These are phyloP conservation scores for Bifiguratus adelaidae DNA, from an alignment of 192 early-diverging fungal genomes.

Conservation along the genomic window DNA sequence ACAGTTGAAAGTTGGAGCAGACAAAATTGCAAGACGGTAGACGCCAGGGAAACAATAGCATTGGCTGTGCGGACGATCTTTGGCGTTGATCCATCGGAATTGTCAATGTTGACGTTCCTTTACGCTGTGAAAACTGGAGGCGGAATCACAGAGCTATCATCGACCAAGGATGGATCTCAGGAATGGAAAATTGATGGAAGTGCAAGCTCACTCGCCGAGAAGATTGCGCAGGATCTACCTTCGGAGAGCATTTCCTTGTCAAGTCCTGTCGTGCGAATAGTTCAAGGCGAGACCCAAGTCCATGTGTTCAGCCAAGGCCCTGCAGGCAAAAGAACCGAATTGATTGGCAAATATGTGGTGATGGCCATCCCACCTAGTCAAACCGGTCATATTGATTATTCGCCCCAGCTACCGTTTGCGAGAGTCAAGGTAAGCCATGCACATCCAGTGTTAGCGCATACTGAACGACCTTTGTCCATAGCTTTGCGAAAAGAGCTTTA, in stretches of 20 bases:
- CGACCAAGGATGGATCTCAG: conserved; percentile 1
- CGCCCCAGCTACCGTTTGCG: neutral
- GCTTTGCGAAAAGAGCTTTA: conserved; percentile 11
- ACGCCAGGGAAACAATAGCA: conserved; percentile 1
- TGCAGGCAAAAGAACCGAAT: neutral
- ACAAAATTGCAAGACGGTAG: neutral
- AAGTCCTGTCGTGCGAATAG: neutral
- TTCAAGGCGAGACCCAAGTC: neutral
- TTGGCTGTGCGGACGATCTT: conserved; percentile 4
- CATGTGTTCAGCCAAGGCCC: conserved; percentile 1
- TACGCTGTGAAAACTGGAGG: neutral
- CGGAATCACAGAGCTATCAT: neutral
- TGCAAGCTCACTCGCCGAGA: neutral
- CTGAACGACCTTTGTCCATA: neutral
- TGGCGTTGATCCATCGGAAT: conserved; percentile 4
- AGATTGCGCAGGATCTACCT: neutral
- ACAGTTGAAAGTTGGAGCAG: conserved; percentile 1
- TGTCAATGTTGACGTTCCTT: conserved; percentile 4
- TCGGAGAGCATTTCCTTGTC: neutral
- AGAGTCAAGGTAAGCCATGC: conserved; percentile 5
- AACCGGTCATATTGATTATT: neutral
- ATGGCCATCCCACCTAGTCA: conserved; percentile 6
- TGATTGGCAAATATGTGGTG: neutral
- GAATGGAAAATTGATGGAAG: conserved; percentile 6
- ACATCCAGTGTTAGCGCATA: neutral